Percentiles rank a stretch among this genome's conserved stretches.
Evolutionary conservation across 495 filamentous ascomycete genomes (phyloP).

Genomic region (Tuber calosporum): DNA sequence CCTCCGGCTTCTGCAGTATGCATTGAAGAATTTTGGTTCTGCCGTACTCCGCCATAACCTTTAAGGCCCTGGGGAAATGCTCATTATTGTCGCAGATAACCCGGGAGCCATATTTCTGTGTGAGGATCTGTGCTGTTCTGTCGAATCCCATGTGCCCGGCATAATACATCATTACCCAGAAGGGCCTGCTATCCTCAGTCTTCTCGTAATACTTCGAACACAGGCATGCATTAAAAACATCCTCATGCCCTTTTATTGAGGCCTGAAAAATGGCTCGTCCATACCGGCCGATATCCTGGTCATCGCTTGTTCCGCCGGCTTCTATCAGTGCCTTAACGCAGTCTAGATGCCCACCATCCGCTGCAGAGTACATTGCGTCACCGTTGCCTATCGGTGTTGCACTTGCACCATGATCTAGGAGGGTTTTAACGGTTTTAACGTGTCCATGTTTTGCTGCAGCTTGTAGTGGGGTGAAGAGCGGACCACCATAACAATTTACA

Average conservation of each 20-base stretch:
- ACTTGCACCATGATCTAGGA: neutral
- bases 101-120: neutral
- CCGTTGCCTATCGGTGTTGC: neutral
- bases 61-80: neutral
- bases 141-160: neutral
- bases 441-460: neutral
- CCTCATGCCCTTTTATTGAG: neutral
- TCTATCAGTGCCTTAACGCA: neutral
- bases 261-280: neutral
- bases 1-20: neutral
- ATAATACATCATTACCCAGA: neutral
- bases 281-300: neutral
- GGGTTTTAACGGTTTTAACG: neutral
- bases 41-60: neutral
- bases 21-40: slow-evolving; percentile 5
- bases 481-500: neutral
- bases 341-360: neutral
- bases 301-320: neutral
- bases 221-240: neutral
- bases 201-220: neutral
- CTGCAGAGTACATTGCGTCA: neutral
- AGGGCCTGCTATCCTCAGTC: neutral
- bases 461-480: neutral
- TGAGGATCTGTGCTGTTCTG: neutral
- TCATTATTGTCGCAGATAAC: neutral